phyloP scores from a whole-genome alignment of 108 stramenopile genomes.

The Stephanodiscus minutulus region DNA sequence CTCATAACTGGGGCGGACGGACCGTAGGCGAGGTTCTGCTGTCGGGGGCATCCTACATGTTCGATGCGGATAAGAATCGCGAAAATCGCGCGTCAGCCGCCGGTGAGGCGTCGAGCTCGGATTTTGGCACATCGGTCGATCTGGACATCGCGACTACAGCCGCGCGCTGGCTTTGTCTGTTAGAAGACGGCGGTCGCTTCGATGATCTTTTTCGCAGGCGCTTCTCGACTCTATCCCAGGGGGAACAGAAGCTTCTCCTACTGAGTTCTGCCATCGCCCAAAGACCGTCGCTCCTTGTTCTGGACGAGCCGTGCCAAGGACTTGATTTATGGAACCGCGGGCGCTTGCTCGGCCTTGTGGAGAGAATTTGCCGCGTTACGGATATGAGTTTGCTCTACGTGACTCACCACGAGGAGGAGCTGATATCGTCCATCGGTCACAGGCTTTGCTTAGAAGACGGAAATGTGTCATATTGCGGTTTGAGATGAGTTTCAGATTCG shows the following conservation, averaged over 20 bases:
- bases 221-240: slow-evolving; percentile 72
- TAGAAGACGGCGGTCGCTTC: slow-evolving; percentile 16
- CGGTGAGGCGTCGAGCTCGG: neutral
- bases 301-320: slow-evolving; percentile 82
- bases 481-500: neutral
- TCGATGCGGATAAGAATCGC: slow-evolving; percentile 17
- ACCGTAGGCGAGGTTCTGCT: slow-evolving; percentile 27
- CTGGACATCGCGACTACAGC: slow-evolving; percentile 9
- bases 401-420: slow-evolving; percentile 77
- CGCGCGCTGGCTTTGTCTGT: slow-evolving; percentile 35
- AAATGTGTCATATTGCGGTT: slow-evolving; percentile 46
- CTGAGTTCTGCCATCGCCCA: slow-evolving; percentile 63
- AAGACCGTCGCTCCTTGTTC: slow-evolving; percentile 63
- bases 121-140: slow-evolving; percentile 9
- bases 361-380: slow-evolving; percentile 60
- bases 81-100: neutral
- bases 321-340: slow-evolving; percentile 63
- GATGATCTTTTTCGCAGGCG: slow-evolving; percentile 31
- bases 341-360: slow-evolving; percentile 55
- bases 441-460: slow-evolving; percentile 61
- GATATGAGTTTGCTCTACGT: slow-evolving; percentile 71
- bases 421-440: slow-evolving; percentile 56
- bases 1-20: slow-evolving; percentile 35
- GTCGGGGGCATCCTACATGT: slow-evolving; percentile 30
- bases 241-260: slow-evolving; percentile 79